Evolutionary conservation across 805 yeast species (phyloP).

Genomic region (Saturnispora mendoncae): DNA sequence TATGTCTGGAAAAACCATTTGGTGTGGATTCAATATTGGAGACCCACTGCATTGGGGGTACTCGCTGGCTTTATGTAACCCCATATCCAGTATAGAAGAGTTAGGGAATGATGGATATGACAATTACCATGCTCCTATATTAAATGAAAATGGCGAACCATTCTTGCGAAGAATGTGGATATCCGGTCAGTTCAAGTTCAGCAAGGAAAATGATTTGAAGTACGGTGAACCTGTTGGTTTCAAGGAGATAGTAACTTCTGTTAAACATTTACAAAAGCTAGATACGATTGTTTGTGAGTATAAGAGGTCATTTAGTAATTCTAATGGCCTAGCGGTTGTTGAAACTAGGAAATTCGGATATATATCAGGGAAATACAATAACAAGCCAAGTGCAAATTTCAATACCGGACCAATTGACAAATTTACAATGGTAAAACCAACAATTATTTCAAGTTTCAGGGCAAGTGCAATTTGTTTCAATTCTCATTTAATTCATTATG

Average conservation of each 20-base stretch:
- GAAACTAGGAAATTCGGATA: conserved; percentile 61
- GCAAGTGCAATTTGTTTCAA: conserved; percentile 75
- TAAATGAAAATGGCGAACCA: conserved; percentile 9
- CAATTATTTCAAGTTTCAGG: conserved; percentile 41
- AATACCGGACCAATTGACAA: conserved; percentile 15
- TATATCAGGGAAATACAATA: conserved; percentile 33
- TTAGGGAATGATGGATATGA: conserved; percentile 75
- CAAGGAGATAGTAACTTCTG: conserved; percentile 40
- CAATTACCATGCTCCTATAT: conserved; percentile 58
- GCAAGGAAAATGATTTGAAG: conserved; percentile 23
- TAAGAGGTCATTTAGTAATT: conserved; percentile 36
- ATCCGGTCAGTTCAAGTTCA: conserved; percentile 50
- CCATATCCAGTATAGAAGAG: conserved; percentile 35
- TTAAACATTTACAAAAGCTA: conserved; percentile 29
- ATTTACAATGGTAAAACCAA: conserved; percentile 28
- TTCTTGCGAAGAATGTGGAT: conserved; percentile 72
- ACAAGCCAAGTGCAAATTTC: background rate
- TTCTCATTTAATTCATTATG: conserved; percentile 78
- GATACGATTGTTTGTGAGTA: conserved; percentile 43
- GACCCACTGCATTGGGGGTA: conserved; percentile 39
- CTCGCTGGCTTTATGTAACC: conserved; percentile 62
- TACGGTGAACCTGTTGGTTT: conserved; percentile 38
- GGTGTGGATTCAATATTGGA: conserved; percentile 10
- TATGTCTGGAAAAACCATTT: conserved; percentile 13
- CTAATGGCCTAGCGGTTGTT: conserved; percentile 22